Conservation (phyloP, 164 flowering plant species). For the Piper betle region DNA sequence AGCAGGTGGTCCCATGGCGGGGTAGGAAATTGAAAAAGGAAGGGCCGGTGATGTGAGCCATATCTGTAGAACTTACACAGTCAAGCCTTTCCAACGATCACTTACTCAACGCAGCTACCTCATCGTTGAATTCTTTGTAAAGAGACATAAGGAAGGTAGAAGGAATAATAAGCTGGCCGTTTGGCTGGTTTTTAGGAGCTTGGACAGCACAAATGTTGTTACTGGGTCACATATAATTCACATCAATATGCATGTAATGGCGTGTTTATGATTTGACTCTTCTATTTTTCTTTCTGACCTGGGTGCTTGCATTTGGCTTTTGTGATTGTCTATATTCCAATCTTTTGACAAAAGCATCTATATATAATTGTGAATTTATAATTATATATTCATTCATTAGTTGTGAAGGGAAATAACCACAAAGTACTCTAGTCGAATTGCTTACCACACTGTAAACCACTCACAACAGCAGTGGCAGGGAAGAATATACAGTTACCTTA, state of each 20-base stretch:
- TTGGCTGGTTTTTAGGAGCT: neutral
- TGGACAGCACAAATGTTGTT: neutral
- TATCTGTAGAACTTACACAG: neutral
- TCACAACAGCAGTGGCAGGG: too few relatives aligned
- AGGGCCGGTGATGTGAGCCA: neutral
- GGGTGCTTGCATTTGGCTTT: too few relatives aligned
- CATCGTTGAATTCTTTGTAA: neutral
- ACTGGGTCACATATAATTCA: too few relatives aligned
- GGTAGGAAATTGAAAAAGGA: conserved; percentile 3
- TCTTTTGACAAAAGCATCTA: too few relatives aligned
- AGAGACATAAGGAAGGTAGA: neutral
- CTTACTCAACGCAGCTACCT: neutral
- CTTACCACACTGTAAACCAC: too few relatives aligned
- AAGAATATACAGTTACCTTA: too few relatives aligned
- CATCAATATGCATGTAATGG: neutral
- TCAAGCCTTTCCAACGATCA: neutral
- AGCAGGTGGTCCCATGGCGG: conserved; percentile 46
- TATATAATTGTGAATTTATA: too few relatives aligned
- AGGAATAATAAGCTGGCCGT: neutral
- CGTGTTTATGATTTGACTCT: neutral
- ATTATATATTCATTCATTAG: too few relatives aligned
- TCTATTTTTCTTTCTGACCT: neutral
- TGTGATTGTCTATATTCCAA: too few relatives aligned
- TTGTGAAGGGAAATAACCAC: too few relatives aligned
- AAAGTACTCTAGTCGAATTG: too few relatives aligned